Evolutionary conservation across 164 flowering plant genomes (phyloP).

Genomic region (Umbellularia californica): DNA sequence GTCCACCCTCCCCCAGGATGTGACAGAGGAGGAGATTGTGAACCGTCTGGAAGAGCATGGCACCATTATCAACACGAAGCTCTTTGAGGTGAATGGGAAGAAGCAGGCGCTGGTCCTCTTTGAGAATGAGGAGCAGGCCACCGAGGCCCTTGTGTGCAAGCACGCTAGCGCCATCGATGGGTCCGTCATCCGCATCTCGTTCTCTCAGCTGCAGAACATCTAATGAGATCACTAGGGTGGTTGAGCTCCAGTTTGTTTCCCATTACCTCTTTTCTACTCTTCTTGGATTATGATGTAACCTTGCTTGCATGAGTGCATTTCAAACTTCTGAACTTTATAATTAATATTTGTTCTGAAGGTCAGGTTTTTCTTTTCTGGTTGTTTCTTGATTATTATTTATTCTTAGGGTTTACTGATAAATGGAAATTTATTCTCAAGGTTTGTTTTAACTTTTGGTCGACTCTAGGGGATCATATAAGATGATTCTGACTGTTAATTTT

Average conservation of each 20-base stretch:
- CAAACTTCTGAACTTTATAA: too few species aligned
- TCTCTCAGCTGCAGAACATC: constrained; percentile 84
- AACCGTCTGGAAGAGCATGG: constrained; percentile 87
- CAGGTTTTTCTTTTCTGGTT: too few species aligned
- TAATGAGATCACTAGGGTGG: constrained; percentile 10
- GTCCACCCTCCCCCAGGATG: constrained; percentile 77
- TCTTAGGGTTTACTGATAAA: too few species aligned
- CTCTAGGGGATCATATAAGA: too few species aligned
- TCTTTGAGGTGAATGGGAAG: constrained; percentile 93
- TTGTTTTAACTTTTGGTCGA: too few species aligned
- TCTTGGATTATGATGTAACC: not conserved
- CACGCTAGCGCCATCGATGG: constrained; percentile 76
- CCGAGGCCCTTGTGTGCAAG: constrained; percentile 97
- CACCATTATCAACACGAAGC: constrained; percentile 61
- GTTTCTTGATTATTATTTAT: too few species aligned
- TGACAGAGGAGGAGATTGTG: constrained; percentile 79
- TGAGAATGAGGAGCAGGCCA: constrained; percentile 93
- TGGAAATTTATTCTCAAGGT: too few species aligned
- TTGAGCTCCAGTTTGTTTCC: not conserved
- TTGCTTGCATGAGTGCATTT: not conserved
- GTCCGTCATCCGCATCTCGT: constrained; percentile 77
- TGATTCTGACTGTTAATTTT: too few species aligned
- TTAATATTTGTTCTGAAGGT: too few species aligned
- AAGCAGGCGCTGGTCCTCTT: constrained; percentile 87
- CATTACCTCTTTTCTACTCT: not conserved